Evolutionary conservation across 805 yeast genomes (phyloP), one percentile per base, ranked within the genome.

Genomic region (Saccharomycodes ludwigii): DNA sequence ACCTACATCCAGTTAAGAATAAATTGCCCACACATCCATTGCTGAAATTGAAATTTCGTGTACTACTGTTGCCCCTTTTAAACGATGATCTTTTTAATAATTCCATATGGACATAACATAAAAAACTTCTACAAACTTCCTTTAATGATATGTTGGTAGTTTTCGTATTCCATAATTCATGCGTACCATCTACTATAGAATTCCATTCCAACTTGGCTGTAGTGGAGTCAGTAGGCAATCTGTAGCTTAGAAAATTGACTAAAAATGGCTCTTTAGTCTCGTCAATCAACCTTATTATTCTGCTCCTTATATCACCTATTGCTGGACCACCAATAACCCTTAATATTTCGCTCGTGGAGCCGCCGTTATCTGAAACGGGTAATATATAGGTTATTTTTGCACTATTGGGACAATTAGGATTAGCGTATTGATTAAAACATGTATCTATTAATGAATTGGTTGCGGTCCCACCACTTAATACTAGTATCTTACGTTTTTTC

Each of bases 261-360:
- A 69, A 46, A 16, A 27, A 18, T 19, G 12, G 17, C 4, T 24
- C 26, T 24, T 24, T 24, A 4, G 15, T 6, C 18, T 64, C 58
- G 1, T 84, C 78, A 21, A 83, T 76, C 36, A 86, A 56, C 33
- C 86, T 57, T 0, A 84, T 80, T 18, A 85, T 64, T 34, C 97
- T 55, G 0, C 94, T 82, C 30, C 96, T 59, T 3, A 86, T 65
- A 49, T 86, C 97, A 2, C 97, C 97, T 33, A 86, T 83, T 0
- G 96, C 95, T 3, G 95, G 94, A 0, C 97, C 96, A 2, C 95
- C 95, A 12, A 86, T 63, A 2, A 84, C 82, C 10, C 95, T 58
- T 5, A 85, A 64, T 16, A 86, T 68, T 54, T 86, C 96, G 18
- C 93, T 77, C 0, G 95, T 83, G 2, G 95, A 85, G 0, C 96